Base-by-base conservation (phyloP, 352 stramenopile species). In the Plasmopara muralis region DNA sequence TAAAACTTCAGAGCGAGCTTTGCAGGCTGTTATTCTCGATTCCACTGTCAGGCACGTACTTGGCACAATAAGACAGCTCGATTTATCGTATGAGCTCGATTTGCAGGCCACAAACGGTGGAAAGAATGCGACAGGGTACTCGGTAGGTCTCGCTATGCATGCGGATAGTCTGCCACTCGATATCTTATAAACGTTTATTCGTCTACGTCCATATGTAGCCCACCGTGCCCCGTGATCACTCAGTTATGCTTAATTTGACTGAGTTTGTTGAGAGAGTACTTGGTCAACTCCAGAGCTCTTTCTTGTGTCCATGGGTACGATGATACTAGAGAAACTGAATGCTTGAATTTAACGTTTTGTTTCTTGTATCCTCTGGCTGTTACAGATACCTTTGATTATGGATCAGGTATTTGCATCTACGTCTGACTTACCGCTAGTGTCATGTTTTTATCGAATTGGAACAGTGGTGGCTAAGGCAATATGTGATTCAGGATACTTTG, bases 231-330 rank as follows among this genome's bases (percentile, higher is more conserved):
- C 74, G 79, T 30, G 83, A 93, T 50, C 83, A 93, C 55, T 83
- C 76, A 0, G 89, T 90, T 37, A 75, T 90, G 68, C 62, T 90
- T 10, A 93, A 89, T 50, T 47, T 88, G 33, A 85, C 79, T 6
- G 80, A 89, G 51, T 87, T 90, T 56, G 43, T 85, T 28, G 77
- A 88, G 40, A 60, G 78, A 43, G 46, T 85, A 4, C 15, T 86
- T 4, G 64, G 65, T 14, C 70, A 67, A 38, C 20, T 83, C 0
- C 46, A 62, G 8, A 54, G 42, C 20, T 38, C 45, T 5, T 44
- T 55, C 1, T 43, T 87, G 7, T 43, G 53, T 34, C 54, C 67
- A 25, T 90, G 79, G 77, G 79, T 88, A 69, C 37, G 69, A 66
- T 55, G 12, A 16, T 33, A 6, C 6, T 49, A 6, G 50, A 16